A percentile compares a stretch with the other conserved stretches of the same genome.
Conservation (phyloP, 1,284 basidiomycete genomes). For the Cryptococcus neoformans region DNA sequence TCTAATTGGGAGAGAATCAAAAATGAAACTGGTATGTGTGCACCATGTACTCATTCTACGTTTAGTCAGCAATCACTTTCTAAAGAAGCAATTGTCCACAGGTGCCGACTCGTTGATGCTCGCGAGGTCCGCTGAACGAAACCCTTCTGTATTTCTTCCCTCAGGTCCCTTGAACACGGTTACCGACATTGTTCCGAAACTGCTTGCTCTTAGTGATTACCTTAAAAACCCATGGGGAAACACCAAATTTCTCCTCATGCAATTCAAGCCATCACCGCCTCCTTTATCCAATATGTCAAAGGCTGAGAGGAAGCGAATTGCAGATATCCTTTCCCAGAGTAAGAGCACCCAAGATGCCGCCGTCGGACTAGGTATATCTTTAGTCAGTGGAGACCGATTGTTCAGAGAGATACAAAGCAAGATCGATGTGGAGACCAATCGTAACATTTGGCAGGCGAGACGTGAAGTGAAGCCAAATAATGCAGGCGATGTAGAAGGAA, state of each 20-base stretch:
- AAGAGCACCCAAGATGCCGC: constrained; percentile 65
- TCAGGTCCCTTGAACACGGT: constrained; percentile 68
- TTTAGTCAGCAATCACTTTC: neutral
- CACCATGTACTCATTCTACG: neutral
- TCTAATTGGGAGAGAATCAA: constrained; percentile 74
- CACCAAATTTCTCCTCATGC: constrained; percentile 87
- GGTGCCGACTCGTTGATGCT: constrained; percentile 95
- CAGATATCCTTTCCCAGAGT: constrained; percentile 59
- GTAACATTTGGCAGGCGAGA: constrained; percentile 4
- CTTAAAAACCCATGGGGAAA: constrained; percentile 75
- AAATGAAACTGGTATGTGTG: constrained; percentile 62
- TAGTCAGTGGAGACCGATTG: constrained; percentile 15
- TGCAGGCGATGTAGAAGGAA: neutral
- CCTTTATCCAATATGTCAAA: constrained; percentile 58
- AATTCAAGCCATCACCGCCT: constrained; percentile 61
- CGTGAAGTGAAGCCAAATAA: neutral
- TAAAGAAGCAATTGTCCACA: constrained; percentile 30
- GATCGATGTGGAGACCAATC: constrained; percentile 10
- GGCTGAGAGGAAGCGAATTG: constrained; percentile 58
- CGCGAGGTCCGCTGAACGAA: constrained; percentile 88
- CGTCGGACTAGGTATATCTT: constrained; percentile 42
- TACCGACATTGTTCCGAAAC: constrained; percentile 64
- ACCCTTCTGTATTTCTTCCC: constrained; percentile 80
- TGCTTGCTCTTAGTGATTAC: constrained; percentile 67
- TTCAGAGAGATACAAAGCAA: constrained; percentile 1